Base-by-base conservation (phyloP, 768 basidiomycete genomes). In the Amanita rimosa region DNA sequence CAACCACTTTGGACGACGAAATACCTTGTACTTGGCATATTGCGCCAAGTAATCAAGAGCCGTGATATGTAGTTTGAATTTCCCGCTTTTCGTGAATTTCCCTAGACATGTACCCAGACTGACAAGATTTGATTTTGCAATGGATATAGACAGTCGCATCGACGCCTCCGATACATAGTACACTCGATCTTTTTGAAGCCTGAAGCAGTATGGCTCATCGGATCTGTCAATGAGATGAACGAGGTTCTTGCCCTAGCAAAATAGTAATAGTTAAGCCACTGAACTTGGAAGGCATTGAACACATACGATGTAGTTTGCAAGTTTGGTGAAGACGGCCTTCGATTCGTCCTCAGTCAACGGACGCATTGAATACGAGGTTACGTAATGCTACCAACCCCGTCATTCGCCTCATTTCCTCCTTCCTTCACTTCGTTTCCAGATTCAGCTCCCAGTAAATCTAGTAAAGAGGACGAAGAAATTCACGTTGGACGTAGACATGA, bases 281-380 rank as follows among this genome's bases (percentile, higher is more conserved):
- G 16, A 17, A 37, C 13, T 29, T 34, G n/a, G 10, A n/a, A 24
- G 16, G 14, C 27, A 47, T 29, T 27, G 34, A 31, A 24, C 19
- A 71, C 84, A 39, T 48, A 92, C 91, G 59, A 99, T 88, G 65
- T 96, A 99, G 67, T 96, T 97, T 41, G 96, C 92, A 35, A 99
- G 78, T 65, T 99, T 99, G 35, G 87, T 83, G 59, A 98, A 99
- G 11, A 98, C 88, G 0, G 85, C 78, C 63, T 96, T 96, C 58
- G 90, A 95, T 67, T 99, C 95, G 52, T 96, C 93, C 64, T 97
- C 90, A 21, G 95, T 97, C 45, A 98, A 72, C 17, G 95, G 95
- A 7, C 95, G 84, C 95, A 97, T 96, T 35, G 48, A 68, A 52
- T 39, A 7, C 4, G 38, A 22, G 26, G 51, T 58, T 55, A 58